These are phyloP conservation scores for Gnaphalium uliginosum DNA, from an alignment of 129 eudicot genomes.

Conservation along the genomic window DNA sequence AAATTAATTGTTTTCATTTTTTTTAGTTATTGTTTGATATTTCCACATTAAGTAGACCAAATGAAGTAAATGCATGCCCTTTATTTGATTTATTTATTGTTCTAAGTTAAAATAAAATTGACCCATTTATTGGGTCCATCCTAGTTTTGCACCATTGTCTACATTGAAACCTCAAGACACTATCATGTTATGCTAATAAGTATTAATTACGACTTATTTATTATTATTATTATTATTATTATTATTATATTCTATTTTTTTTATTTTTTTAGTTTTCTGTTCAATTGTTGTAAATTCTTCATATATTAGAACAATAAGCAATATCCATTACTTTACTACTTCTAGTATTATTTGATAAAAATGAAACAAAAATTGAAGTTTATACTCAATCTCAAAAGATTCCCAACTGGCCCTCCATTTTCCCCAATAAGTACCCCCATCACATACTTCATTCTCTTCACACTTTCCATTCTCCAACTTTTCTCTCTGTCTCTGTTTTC, in stretches of 20 bases:
- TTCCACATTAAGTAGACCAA: too few species aligned
- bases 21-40: too few species aligned
- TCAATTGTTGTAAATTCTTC: not conserved
- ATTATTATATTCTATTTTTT: too few species aligned
- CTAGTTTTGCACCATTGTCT: not conserved
- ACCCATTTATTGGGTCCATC: not conserved
- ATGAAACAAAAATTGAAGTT: not conserved
- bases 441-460: constrained; percentile 30
- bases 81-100: too few species aligned
- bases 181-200: not conserved
- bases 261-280: too few species aligned
- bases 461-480: not conserved
- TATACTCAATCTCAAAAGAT: constrained; percentile 16
- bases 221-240: too few species aligned
- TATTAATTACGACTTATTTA: not conserved
- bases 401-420: constrained; percentile 4
- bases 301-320: not conserved
- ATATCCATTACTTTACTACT: not conserved
- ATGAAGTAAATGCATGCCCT: too few species aligned
- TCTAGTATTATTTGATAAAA: too few species aligned
- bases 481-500: constrained; percentile 9
- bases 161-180: not conserved
- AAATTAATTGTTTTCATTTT: too few species aligned
- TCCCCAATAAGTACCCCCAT: constrained; percentile 33
- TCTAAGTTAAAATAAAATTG: too few species aligned